phyloP scores from a whole-genome alignment of 352 stramenopile genomes.

The Pythium biforme region DNA sequence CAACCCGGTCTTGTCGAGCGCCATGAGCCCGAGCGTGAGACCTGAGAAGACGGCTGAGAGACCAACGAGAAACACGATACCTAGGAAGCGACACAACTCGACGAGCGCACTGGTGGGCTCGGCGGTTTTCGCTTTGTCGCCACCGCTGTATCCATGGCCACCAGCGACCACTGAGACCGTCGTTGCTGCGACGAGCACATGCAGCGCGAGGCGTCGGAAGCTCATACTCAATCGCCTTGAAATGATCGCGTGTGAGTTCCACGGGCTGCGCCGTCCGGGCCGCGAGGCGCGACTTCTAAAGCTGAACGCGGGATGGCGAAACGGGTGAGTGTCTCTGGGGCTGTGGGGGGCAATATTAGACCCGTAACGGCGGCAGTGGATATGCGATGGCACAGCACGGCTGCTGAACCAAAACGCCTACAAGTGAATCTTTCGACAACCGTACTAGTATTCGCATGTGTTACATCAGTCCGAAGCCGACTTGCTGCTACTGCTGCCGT shows the following conservation, averaged over 20 bases:
- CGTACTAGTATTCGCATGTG: too few species aligned
- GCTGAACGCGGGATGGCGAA: too few species aligned
- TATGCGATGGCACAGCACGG: too few species aligned
- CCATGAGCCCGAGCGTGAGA: conserved; percentile 96
- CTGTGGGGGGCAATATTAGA: background rate
- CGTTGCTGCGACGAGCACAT: background rate
- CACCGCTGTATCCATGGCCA: background rate
- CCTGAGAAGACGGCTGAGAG: conserved; percentile 94
- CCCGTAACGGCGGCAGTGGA: background rate
- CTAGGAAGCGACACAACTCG: conserved; percentile 41
- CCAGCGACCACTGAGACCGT: background rate
- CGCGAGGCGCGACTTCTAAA: too few species aligned
- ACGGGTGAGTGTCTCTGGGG: background rate
- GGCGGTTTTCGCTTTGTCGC: background rate
- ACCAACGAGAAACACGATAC: conserved; percentile 60
- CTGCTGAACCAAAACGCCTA: too few species aligned
- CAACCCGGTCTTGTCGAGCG: conserved; percentile 95
- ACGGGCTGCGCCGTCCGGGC: too few species aligned
- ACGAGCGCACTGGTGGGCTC: conserved; percentile 4
- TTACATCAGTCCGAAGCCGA: too few species aligned
- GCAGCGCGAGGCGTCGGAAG: background rate
- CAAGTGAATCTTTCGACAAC: too few species aligned
- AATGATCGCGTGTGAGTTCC: too few species aligned
- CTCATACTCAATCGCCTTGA: too few species aligned
- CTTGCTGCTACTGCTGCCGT: too few species aligned